Percentiles rank a stretch among this genome's conserved stretches.
These are phyloP conservation scores for Pseudocercospora fijiensis DNA, from an alignment of 2,329 filamentous ascomycete species.

Conservation along the genomic window DNA sequence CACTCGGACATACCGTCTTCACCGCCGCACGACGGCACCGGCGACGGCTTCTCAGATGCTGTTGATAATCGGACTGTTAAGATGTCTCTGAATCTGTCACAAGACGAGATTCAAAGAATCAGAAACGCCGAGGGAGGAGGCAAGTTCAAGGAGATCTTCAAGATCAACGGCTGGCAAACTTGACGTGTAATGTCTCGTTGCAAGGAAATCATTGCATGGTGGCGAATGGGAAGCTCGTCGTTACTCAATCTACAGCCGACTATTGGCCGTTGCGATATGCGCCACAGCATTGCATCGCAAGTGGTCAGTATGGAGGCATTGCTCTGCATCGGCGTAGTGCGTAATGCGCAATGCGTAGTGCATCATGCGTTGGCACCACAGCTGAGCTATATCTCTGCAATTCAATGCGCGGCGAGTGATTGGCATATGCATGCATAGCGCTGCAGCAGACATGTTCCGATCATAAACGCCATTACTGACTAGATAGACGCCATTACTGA, in stretches of 20 bases:
- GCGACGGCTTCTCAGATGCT: neutral
- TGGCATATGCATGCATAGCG: neutral
- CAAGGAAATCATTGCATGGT: constrained; percentile 11
- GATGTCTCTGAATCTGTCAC: constrained; percentile 21
- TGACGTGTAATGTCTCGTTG: neutral
- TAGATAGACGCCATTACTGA: neutral
- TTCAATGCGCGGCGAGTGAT: neutral
- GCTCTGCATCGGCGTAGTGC: neutral
- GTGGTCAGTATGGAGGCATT: neutral
- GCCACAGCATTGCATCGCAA: neutral
- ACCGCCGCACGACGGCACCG: neutral
- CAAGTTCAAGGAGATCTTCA: constrained; percentile 8
- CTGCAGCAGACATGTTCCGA: neutral
- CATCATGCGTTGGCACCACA: neutral
- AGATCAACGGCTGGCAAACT: neutral
- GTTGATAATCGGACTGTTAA: constrained; percentile 26
- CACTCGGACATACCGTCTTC: neutral
- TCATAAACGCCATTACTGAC: neutral
- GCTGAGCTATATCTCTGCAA: neutral
- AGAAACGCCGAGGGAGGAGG: constrained; percentile 6
- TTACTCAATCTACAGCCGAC: neutral
- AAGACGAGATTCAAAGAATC: constrained; percentile 16
- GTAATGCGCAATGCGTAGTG: neutral
- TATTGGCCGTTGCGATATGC: neutral
- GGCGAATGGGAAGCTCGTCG: neutral